Evolutionary conservation across 345 rosid genomes (phyloP), one percentile per base, ranked within the genome.

Genomic region (Aquilaria yunnanensis): DNA sequence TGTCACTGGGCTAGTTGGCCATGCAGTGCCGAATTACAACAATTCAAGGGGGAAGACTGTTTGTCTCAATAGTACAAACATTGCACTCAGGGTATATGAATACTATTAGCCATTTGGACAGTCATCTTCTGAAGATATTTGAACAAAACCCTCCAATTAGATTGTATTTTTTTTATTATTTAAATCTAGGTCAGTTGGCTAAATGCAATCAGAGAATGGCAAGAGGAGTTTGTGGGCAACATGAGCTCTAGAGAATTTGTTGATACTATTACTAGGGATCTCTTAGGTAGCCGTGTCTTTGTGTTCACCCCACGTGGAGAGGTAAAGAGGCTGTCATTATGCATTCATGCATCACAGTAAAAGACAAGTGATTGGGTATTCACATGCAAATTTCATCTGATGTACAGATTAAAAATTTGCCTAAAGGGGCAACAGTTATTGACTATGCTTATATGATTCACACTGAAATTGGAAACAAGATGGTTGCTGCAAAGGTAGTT

Each of bases 231-330:
- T 61, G 99, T 94, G 55, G 99, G 99, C 74, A 94, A 90, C 78
- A 94, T 94, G 99, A 90, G 83, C 82, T 94, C 99, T 51, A 88
- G 99, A 67, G 99, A 94, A 78, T 94, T 94, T 82, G 99, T 94
- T 37, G 99, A 94, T 69, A 88, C 91, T 48, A 57, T 94, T 51
- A 94, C 99, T 12, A 76, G 87, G 75, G 99, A 94, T 80, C 88
- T 94, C 54, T 60, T 94, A 64, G 96, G 99, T 64, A 94, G 99
- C 62, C 85, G 99, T 33, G 85, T 94, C 74, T 94, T 94, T 72
- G 99, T 90, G 56, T 94, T 94, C 72, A 82, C 87, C 23, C 96
- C 93, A 53, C 84, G 84, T 74, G 96, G 96, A 73, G 96, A 89
- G 84, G 87, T 81, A 66, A 37, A 37, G 43, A 37, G 43, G 43